A percentile compares a stretch with the other conserved stretches of the same genome.
phyloP scores from a whole-genome alignment of 1,284 basidiomycete species.

The Trametes pubescens region DNA sequence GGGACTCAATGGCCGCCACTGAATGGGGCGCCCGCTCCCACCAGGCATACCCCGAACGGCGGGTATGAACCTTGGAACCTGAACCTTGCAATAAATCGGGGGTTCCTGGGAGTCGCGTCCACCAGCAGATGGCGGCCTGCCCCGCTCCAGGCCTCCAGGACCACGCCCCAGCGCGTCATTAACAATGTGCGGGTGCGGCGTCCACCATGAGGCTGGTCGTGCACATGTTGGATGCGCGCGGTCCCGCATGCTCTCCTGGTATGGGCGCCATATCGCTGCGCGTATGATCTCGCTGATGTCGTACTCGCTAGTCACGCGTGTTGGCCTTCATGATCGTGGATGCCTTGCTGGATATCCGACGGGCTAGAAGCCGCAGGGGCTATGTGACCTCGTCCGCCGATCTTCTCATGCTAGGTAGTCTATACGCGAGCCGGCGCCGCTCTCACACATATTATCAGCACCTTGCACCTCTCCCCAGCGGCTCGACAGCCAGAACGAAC shows the following conservation, averaged over 20 bases:
- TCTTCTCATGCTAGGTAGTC: no score
- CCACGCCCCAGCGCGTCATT: no score
- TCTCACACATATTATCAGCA: no score
- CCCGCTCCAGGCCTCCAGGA: no score
- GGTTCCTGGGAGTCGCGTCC: not conserved
- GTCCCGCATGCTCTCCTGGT: not conserved
- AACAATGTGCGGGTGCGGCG: no score
- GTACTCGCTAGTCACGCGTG: not conserved
- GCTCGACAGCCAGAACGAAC: no score
- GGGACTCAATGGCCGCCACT: not conserved
- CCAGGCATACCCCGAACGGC: not conserved
- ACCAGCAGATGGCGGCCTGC: not conserved
- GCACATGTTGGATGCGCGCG: no score
- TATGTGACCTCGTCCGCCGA: no score
- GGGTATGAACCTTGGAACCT: not conserved
- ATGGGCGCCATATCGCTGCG: not conserved
- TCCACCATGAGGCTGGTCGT: not conserved
- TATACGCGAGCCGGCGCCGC: no score
- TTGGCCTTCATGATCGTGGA: not conserved
- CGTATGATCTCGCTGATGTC: slow-evolving; percentile 1
- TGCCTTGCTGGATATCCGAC: not conserved
- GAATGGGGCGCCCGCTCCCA: not conserved
- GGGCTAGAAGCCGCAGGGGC: not conserved
- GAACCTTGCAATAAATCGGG: slow-evolving; percentile 23
- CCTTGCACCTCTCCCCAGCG: no score